Conservation (phyloP, 1,284 basidiomycete genomes). For the Xerocomus minutiporus region DNA sequence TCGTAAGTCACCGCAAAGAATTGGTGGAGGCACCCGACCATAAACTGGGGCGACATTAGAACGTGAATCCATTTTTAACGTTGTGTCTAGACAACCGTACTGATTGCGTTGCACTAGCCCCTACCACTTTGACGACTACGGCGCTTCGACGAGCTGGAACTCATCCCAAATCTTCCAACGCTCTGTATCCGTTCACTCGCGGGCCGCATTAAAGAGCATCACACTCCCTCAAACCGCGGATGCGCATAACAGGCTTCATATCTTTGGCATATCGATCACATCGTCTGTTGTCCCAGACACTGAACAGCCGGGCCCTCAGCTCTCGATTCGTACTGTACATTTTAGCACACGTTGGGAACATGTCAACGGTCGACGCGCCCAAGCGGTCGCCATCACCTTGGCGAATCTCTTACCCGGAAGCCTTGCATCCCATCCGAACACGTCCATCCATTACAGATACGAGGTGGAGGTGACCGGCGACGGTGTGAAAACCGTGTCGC, state of each 20-base stretch:
- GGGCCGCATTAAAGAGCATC: constrained; percentile 37
- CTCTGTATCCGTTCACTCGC: constrained; percentile 42
- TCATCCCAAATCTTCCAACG: constrained; percentile 41
- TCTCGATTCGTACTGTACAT: constrained; percentile 38
- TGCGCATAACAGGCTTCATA: constrained; percentile 36
- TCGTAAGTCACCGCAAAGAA: constrained; percentile 37
- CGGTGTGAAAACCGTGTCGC: constrained; percentile 36
- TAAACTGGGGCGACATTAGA: constrained; percentile 37
- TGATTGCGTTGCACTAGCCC: constrained; percentile 26
- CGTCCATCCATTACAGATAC: constrained; percentile 35
- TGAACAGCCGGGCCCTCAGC: constrained; percentile 20
- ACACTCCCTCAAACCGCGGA: constrained; percentile 34
- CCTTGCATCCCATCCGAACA: constrained; percentile 20
- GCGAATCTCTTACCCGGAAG: constrained; percentile 42
- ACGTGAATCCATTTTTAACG: constrained; percentile 25
- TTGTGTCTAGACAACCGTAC: not conserved
- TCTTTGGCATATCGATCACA: constrained; percentile 44
- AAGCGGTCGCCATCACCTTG: constrained; percentile 44
- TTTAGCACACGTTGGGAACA: constrained; percentile 45
- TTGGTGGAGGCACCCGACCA: constrained; percentile 36
- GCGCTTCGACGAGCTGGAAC: constrained; percentile 37
- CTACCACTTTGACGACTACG: constrained; percentile 36
- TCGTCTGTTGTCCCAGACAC: constrained; percentile 27
- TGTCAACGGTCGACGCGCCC: constrained; percentile 33
- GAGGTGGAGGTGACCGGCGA: constrained; percentile 35